Base-by-base conservation (phyloP, 1,139 yeast genomes). In the Blastobotrys niveus region DNA sequence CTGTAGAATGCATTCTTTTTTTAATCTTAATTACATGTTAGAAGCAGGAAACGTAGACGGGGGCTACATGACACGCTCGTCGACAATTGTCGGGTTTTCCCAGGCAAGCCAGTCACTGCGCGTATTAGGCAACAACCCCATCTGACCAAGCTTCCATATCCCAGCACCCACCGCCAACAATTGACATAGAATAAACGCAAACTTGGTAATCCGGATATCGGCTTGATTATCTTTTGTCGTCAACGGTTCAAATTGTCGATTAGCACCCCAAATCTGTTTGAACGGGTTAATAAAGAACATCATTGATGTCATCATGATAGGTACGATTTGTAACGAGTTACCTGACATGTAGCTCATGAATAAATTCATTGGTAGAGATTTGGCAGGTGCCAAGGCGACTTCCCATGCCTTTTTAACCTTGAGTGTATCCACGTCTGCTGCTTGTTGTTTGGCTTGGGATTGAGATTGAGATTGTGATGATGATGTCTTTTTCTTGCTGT, bases 271-370 rank as follows among this genome's bases (percentile, higher is more conserved):
- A 1, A 91, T 79, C 27, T 94, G 86, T 56, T 78, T 81, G 34
- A 86, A 57, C 0, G 97, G 95, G 38, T 79, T 81, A 55, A 82
- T 43, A 46, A 68, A 75, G 53, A 91, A 77, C 57, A 91, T 70
- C 87, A 83, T 86, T 34, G 85, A 65, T 0, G 96, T 84, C 86
- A 88, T 89, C 66, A 88, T 82, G 46, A 91, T 82, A 4, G 96
- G 93, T 48, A 91, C 88, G 52, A 91, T 74, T 58, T 91, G 97
- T 24, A 91, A 68, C 5, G 95, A 79, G 57, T 84, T 83, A 26
- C 98, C 98, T 2, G 96, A 80, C 88, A 91, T 86, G 64, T 87
- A 91, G 49, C 89, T 80, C 95, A 91, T 87, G 46, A 87, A 68
- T 48, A 84, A 62, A 57, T 87, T 91, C 94, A 88, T 84, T 4